Conservation (phyloP, 2,329 filamentous ascomycete species). For the Colletotrichum siamense region DNA sequence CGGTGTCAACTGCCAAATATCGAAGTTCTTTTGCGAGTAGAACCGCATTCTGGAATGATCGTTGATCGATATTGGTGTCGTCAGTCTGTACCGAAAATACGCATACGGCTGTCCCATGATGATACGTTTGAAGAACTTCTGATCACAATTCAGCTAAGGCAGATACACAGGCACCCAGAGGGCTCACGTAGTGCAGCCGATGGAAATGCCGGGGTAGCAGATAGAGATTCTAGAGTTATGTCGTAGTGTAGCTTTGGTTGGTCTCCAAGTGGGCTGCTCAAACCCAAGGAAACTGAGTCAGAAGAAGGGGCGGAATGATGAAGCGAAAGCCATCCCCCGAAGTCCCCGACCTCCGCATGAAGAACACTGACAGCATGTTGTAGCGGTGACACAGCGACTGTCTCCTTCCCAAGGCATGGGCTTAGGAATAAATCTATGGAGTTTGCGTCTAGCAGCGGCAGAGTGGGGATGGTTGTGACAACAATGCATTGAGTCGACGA, state of each 20-base stretch:
- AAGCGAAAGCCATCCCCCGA: neutral
- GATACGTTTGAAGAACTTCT: neutral
- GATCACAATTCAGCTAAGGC: neutral
- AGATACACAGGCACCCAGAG: neutral
- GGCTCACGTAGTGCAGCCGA: neutral
- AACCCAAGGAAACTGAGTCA: neutral
- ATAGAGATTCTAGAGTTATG: neutral
- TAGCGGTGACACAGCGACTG: neutral
- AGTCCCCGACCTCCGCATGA: neutral
- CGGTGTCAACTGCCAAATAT: neutral
- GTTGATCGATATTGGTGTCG: neutral
- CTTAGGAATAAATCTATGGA: neutral
- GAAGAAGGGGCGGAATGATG: neutral
- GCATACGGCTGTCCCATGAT: neutral
- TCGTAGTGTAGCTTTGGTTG: neutral
- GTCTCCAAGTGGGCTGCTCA: neutral
- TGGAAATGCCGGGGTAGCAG: accelerated
- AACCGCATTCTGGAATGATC: neutral
- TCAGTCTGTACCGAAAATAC: neutral
- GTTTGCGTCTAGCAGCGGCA: neutral
- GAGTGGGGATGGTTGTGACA: neutral
- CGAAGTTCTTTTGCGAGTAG: neutral
- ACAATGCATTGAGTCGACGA: neutral
- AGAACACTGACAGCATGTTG: neutral
- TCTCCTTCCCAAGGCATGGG: neutral